Evolutionary conservation across 805 yeast species (phyloP).

Genomic region (Zygosaccharomyces bailii): DNA sequence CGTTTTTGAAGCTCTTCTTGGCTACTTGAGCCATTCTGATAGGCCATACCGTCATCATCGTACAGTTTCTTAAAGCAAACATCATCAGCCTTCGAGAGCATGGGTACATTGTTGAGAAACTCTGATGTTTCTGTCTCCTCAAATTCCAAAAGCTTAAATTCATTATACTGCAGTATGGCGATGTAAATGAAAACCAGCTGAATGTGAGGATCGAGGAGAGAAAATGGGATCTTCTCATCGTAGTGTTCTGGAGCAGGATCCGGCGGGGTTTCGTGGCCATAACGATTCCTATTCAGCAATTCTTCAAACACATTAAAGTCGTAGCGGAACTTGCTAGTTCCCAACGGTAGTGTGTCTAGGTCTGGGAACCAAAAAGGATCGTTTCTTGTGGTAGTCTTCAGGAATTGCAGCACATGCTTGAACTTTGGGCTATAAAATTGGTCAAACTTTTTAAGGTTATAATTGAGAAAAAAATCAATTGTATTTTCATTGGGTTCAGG

Average conservation of each 20-base stretch:
- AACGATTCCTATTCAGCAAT: constrained; percentile 27
- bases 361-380: constrained; percentile 40
- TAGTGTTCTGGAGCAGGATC: constrained; percentile 4
- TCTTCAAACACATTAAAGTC: constrained; percentile 34
- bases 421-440: constrained; percentile 26
- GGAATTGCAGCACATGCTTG: constrained; percentile 21
- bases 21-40: constrained; percentile 6
- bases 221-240: constrained; percentile 26
- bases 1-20: constrained; percentile 17
- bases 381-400: constrained; percentile 18
- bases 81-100: constrained; percentile 35
- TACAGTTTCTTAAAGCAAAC: constrained; percentile 29
- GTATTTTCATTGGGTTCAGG: constrained; percentile 35
- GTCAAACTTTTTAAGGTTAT: constrained; percentile 32
- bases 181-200: constrained; percentile 72
- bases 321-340: constrained; percentile 23
- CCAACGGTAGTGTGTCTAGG: constrained; percentile 28
- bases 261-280: constrained; percentile 16
- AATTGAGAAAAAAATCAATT: constrained; percentile 35
- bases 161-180: constrained; percentile 77
- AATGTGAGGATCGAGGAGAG: constrained; percentile 67
- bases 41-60: constrained; percentile 11
- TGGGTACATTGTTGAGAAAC: constrained; percentile 52
- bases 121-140: constrained; percentile 89
- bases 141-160: constrained; percentile 72